Evolutionary conservation across 768 basidiomycete species (phyloP), one percentile per base, ranked within the genome.

Genomic region (Leccinellum albellum): DNA sequence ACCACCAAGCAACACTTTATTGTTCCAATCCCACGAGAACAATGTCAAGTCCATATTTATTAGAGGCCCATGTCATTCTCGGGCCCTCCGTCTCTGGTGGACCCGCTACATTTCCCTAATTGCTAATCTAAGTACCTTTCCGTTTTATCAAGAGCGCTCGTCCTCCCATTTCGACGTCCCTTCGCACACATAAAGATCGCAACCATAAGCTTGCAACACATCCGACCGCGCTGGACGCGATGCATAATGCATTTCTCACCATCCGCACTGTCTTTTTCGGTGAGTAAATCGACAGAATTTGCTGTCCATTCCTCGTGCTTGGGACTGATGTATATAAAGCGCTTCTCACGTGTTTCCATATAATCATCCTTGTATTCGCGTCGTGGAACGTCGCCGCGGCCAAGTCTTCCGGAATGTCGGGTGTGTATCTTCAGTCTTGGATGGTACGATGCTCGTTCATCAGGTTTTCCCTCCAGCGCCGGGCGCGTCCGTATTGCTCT

Each of bases 181-280:
- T 10, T 53, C 20, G 26, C 28, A 14, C 28, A 33, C 29, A 44
- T 54, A 56, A 26, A 50, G 5, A 32, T 23, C 55, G 63, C 63
- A 57, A 62, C 35, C 46, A 48, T 54, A 53, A 57, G 29, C 37
- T 52, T 55, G 24, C 53, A 47, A 53, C 46, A 54, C 51, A 55
- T 23, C 46, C 59, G 28, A 61, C 26, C 6, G n/a, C 15, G 50
- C 50, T 26, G 28, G 56, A 54, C 63, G 53, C 59, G 26, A 78
- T 81, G 76, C 74, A 70, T 54, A 86, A 78, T 64, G 72, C 78
- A 4, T 85, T 88, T 68, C 70, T 87, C 51, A 69, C 84, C 53
- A 65, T 80, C 56, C 83, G 87, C 53, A 77, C 81, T 26, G 77
- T 85, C 40, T 68, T 82, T 54, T 81, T 87, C 60, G 78, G 87